Conservation (phyloP, 495 filamentous ascomycete species). For the Hypoxylon subgilvum region DNA sequence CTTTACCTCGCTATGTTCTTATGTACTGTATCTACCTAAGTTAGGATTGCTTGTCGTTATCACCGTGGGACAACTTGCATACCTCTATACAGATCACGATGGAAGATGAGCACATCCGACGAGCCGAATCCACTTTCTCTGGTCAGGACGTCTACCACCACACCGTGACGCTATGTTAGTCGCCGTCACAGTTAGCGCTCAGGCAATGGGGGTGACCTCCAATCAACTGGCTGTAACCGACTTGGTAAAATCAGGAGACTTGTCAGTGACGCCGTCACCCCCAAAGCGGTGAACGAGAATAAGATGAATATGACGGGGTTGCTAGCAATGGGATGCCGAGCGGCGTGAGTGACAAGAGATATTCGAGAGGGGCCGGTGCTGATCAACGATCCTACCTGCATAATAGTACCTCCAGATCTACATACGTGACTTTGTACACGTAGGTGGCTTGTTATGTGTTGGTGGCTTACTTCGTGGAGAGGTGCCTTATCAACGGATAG, state of each 20-base stretch:
- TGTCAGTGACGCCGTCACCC: conserved; percentile 16
- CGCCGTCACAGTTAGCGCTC: conserved; percentile 33
- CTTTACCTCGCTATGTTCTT: conserved; percentile 11
- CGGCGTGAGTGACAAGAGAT: conserved; percentile 16
- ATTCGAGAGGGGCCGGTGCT: too few relatives aligned
- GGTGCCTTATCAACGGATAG: conserved; percentile 27
- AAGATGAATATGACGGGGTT: conserved; percentile 9
- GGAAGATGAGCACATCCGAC: conserved; percentile 7
- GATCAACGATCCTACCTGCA: conserved; percentile 25
- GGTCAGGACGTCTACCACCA: conserved; percentile 19
- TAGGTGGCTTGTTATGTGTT: too few relatives aligned
- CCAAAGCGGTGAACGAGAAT: conserved; percentile 32
- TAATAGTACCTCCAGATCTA: too few relatives aligned
- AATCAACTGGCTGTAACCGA: conserved; percentile 18
- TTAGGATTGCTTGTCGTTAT: not conserved
- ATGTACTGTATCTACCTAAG: too few relatives aligned
- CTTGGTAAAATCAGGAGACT: conserved; percentile 30
- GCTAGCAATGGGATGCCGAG: conserved; percentile 20
- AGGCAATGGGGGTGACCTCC: conserved; percentile 19
- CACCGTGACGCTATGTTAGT: conserved; percentile 26
- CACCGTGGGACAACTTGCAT: not conserved
- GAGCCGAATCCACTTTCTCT: conserved; percentile 24
- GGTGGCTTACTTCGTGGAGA: too few relatives aligned
- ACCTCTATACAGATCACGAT: not conserved
- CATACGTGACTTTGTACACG: too few relatives aligned